Percentiles rank a stretch among this genome's conserved stretches.
Evolutionary conservation across 108 stramenopile species (phyloP).

Genomic region (Nitzschia sp.): DNA sequence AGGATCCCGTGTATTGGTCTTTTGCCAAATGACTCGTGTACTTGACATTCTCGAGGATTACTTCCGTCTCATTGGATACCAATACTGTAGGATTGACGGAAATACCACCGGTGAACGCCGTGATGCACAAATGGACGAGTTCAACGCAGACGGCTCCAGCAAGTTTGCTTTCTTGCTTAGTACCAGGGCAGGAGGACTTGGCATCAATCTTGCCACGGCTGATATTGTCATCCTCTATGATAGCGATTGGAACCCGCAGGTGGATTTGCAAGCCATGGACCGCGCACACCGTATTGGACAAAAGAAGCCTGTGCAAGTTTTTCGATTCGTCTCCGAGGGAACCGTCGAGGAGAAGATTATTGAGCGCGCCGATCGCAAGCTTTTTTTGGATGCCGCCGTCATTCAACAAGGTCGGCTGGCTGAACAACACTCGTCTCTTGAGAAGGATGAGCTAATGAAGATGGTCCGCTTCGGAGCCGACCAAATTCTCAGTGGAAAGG

Average conservation of each 20-base stretch:
- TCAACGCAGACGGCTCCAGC: conserved; percentile 87
- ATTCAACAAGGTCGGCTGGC: conserved; percentile 96
- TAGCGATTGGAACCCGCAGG: conserved; percentile 65
- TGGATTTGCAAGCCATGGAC: conserved; percentile 96
- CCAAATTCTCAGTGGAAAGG: conserved; percentile 88
- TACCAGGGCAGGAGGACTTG: conserved; percentile 97
- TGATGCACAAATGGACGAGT: conserved; percentile 94
- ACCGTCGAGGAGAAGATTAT: conserved; percentile 99
- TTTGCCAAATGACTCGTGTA: conserved; percentile 96
- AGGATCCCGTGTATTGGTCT: conserved; percentile 94
- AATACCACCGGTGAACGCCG: conserved; percentile 91
- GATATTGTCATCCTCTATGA: conserved; percentile 99
- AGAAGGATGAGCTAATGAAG: conserved; percentile 95
- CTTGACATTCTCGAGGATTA: conserved; percentile 98
- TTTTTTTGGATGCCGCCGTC: conserved; percentile 98
- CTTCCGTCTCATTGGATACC: conserved; percentile 69
- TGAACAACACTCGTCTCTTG: conserved; percentile 83
- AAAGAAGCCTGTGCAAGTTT: conserved; percentile 97
- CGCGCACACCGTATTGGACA: conserved; percentile 97
- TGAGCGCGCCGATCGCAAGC: conserved; percentile 96
- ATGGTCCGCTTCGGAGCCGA: conserved; percentile 99
- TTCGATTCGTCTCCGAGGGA: conserved; percentile 95
- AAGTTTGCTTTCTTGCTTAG: conserved; percentile 96
- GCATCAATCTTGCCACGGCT: conserved; percentile 97
- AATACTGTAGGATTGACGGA: conserved; percentile 97